phyloP scores from a whole-genome alignment of 352 stramenopile genomes.

The Phytophthora melonis region DNA sequence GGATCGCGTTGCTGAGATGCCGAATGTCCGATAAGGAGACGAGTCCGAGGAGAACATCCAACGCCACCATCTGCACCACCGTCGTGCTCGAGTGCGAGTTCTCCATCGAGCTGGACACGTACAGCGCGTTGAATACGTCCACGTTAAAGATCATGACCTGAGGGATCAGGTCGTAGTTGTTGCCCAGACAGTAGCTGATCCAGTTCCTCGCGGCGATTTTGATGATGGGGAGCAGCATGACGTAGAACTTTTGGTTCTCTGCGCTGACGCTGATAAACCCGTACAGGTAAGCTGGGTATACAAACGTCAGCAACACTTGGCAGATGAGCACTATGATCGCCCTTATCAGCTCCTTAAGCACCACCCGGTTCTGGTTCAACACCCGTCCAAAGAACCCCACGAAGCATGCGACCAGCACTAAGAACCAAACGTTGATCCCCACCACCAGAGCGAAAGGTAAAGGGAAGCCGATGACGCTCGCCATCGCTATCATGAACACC shows the following conservation, averaged over 20 bases:
- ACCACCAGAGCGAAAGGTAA: slow-evolving; percentile 46
- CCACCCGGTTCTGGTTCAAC: slow-evolving; percentile 15
- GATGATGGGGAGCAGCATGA: slow-evolving; percentile 44
- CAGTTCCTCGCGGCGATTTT: slow-evolving; percentile 52
- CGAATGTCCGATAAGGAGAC: slow-evolving; percentile 31
- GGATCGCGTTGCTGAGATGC: neutral
- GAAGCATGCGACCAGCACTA: slow-evolving; percentile 25
- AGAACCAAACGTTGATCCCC: slow-evolving; percentile 27
- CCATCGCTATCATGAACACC: slow-evolving; percentile 23
- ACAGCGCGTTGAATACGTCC: slow-evolving; percentile 57
- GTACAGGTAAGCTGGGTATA: slow-evolving; percentile 36
- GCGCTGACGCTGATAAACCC: slow-evolving; percentile 30
- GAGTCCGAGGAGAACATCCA: slow-evolving; percentile 39
- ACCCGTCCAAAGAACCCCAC: slow-evolving; percentile 20
- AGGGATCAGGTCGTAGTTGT: slow-evolving; percentile 36
- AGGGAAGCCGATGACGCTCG: slow-evolving; percentile 42
- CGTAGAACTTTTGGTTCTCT: slow-evolving; percentile 27
- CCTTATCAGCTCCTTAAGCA: slow-evolving; percentile 19
- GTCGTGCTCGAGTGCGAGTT: slow-evolving; percentile 26
- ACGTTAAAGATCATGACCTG: slow-evolving; percentile 57
- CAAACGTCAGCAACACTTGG: slow-evolving; percentile 44
- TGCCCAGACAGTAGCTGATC: slow-evolving; percentile 22
- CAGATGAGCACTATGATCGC: slow-evolving; percentile 34
- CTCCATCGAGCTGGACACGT: slow-evolving; percentile 47
- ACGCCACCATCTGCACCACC: slow-evolving; percentile 28